Conservation (phyloP, 345 rosid species). For the Populus simonii region DNA sequence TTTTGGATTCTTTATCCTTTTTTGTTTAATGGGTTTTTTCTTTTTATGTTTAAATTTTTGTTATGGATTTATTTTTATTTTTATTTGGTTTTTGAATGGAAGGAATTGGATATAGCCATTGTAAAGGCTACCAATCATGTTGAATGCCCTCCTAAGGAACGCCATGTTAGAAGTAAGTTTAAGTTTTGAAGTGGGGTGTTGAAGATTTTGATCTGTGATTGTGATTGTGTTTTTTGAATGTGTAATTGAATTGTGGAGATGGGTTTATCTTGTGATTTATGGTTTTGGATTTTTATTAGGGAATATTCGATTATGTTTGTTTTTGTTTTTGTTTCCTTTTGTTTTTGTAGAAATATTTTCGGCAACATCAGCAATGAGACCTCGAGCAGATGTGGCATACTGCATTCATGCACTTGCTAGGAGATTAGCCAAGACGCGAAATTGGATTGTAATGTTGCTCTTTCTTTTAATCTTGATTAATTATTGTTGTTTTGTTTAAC, state of each 20-base stretch:
- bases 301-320: background rate
- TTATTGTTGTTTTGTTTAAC: background rate
- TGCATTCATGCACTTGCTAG: slow-evolving; percentile 82
- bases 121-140: slow-evolving; percentile 96
- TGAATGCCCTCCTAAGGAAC: slow-evolving; percentile 94
- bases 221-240: background rate
- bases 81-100: background rate
- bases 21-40: background rate
- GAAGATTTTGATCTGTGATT: background rate
- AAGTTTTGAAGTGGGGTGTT: background rate
- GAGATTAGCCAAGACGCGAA: slow-evolving; percentile 79
- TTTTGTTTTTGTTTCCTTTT: background rate
- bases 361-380: slow-evolving; percentile 82
- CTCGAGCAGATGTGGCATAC: slow-evolving; percentile 92
- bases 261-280: background rate
- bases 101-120: slow-evolving; percentile 91
- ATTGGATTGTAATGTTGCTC: slow-evolving; percentile 67
- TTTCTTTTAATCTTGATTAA: background rate
- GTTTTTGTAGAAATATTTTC: slow-evolving; percentile 60
- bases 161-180: slow-evolving; percentile 81
- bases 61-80: background rate
- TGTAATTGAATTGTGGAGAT: background rate
- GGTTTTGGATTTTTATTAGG: background rate
- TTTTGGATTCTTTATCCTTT: background rate
- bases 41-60: background rate